phyloP scores from a whole-genome alignment of 176 grass and related monocot species.

The Saccharum spontaneum region DNA sequence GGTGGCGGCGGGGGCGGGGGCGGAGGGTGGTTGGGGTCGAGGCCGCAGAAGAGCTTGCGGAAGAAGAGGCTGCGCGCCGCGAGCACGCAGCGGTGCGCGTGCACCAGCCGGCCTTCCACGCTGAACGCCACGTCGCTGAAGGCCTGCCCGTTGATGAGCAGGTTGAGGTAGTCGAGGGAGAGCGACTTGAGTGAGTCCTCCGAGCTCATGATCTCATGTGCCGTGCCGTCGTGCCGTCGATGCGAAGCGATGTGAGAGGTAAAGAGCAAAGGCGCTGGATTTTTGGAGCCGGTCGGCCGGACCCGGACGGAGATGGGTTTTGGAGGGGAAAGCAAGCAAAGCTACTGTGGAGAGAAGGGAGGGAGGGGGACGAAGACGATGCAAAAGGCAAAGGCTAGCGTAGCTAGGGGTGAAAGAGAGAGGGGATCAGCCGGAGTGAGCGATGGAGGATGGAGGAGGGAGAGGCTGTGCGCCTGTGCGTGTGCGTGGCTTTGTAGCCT shows the following conservation, averaged over 20 bases:
- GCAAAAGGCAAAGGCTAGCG: not conserved
- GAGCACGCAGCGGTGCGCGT: constrained; percentile 95
- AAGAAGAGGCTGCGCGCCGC: constrained; percentile 95
- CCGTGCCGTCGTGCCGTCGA: not conserved
- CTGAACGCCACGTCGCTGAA: constrained; percentile 99
- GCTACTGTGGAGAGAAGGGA: not conserved
- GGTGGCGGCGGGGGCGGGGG: constrained; percentile 1
- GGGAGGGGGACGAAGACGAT: not conserved
- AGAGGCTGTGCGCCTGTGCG: not conserved
- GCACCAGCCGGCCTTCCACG: constrained; percentile 84
- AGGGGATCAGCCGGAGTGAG: too few species aligned
- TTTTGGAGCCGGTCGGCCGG: too few species aligned
- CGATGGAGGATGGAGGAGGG: not conserved
- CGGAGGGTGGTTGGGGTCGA: constrained; percentile 50
- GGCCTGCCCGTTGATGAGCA: constrained; percentile 98
- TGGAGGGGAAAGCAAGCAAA: not conserved
- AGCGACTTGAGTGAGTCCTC: constrained; percentile 91
- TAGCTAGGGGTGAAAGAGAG: too few species aligned
- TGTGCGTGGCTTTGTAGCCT: not conserved
- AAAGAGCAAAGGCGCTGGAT: too few species aligned
- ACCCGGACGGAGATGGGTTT: too few species aligned
- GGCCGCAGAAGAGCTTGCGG: constrained; percentile 84
- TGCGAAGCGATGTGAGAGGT: not conserved
- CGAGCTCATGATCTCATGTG: constrained; percentile 74
- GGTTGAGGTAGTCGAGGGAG: constrained; percentile 91